Evolutionary conservation across 2,329 filamentous ascomycete genomes (phyloP).

Genomic region (Hypoxylon sp.): DNA sequence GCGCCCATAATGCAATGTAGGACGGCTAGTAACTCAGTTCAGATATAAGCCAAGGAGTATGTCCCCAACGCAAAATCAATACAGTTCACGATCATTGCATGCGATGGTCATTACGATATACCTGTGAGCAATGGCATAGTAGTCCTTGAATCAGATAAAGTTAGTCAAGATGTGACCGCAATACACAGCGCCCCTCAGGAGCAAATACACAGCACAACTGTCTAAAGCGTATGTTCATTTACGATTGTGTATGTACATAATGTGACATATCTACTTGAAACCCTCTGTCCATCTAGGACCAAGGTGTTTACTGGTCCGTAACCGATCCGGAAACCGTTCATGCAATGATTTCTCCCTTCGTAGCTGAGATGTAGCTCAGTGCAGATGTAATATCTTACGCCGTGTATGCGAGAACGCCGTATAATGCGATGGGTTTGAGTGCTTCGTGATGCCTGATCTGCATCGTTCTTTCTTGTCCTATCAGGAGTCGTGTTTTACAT

Average conservation of each 20-base stretch:
- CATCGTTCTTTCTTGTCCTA: slow-evolving; percentile 16
- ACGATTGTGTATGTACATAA: slow-evolving; percentile 37
- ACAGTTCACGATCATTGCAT: neutral
- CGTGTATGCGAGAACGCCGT: slow-evolving; percentile 38
- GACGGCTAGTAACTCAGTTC: neutral
- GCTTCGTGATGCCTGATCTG: slow-evolving; percentile 19
- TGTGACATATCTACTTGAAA: slow-evolving; percentile 36
- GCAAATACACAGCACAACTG: neutral
- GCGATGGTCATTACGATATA: neutral
- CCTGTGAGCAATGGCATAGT: neutral
- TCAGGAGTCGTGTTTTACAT: slow-evolving; percentile 20
- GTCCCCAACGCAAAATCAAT: neutral
- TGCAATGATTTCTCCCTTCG: slow-evolving; percentile 21
- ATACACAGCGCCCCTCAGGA: neutral
- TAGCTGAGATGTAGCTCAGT: slow-evolving; percentile 19
- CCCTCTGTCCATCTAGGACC: slow-evolving; percentile 31
- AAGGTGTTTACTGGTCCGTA: slow-evolving; percentile 14
- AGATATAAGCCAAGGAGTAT: neutral
- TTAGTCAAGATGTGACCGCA: neutral
- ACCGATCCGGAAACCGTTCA: slow-evolving; percentile 22
- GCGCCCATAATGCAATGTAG: no score
- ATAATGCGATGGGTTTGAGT: slow-evolving; percentile 30
- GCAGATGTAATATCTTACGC: slow-evolving; percentile 24
- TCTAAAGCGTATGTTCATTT: slow-evolving; percentile 34
- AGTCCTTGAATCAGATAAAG: neutral